Evolutionary conservation across 148 eudicot genomes (phyloP).

Genomic region (Chenopodium formosanum): DNA sequence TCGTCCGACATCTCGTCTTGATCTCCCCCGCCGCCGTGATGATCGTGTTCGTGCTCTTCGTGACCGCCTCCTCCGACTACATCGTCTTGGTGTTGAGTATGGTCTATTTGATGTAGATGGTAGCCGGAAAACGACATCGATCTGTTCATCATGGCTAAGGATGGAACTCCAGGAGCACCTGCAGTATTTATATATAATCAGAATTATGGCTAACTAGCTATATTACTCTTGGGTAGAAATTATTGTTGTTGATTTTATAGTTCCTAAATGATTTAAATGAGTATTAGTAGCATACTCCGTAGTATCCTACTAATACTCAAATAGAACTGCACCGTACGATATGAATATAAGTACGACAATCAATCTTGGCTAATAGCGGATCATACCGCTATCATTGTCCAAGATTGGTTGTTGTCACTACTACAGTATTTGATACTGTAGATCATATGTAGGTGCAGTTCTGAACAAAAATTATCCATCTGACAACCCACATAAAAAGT

Average conservation of each 20-base stretch:
- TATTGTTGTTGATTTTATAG: too few species aligned
- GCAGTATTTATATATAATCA: neutral
- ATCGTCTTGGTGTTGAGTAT: constrained; percentile 9
- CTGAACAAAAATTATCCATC: neutral
- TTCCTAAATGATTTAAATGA: neutral
- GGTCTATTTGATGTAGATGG: constrained; percentile 25
- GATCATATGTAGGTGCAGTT: neutral
- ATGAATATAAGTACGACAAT: neutral
- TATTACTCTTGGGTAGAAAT: too few species aligned
- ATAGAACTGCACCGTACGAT: neutral
- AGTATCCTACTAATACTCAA: neutral
- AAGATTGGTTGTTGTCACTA: constrained; percentile 1
- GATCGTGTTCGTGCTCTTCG: constrained; percentile 24
- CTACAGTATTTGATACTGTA: neutral
- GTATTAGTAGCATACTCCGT: neutral
- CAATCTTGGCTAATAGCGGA: neutral
- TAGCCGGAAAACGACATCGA: constrained; percentile 61
- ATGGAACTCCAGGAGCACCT: constrained; percentile 34
- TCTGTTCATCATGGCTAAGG: constrained; percentile 51
- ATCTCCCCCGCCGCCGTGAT: constrained; percentile 18
- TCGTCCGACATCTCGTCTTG: constrained; percentile 59
- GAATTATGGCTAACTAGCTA: neutral
- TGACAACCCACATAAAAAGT: neutral
- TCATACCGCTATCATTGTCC: neutral
- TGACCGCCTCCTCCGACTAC: neutral